phyloP scores from a whole-genome alignment of 768 basidiomycete genomes.

The Boletus tylopilopsis region DNA sequence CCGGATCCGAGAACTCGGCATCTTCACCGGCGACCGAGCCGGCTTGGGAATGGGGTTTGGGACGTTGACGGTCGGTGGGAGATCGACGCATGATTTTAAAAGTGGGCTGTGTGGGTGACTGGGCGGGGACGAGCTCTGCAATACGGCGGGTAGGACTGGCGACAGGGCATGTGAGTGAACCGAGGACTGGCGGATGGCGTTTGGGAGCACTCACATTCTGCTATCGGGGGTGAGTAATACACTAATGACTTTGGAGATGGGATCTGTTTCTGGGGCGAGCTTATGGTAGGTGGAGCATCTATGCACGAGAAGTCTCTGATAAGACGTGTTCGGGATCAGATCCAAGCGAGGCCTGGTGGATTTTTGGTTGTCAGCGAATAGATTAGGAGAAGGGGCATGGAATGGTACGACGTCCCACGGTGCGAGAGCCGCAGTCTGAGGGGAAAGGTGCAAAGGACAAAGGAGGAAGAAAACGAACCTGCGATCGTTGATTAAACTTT shows the following conservation, averaged over 20 bases:
- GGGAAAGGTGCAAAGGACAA: neutral
- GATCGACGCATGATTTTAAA: slow-evolving; percentile 86
- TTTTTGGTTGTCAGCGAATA: slow-evolving; percentile 23
- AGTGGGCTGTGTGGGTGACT: slow-evolving; percentile 64
- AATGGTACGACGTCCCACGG: slow-evolving; percentile 3
- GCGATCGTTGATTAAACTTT: slow-evolving; percentile 70
- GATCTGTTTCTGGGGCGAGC: slow-evolving; percentile 67
- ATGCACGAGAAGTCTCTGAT: slow-evolving; percentile 83
- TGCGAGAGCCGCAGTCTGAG: neutral
- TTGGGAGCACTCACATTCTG: slow-evolving; percentile 56
- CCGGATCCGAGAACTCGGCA: slow-evolving; percentile 70
- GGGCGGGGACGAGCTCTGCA: slow-evolving; percentile 74
- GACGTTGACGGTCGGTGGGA: slow-evolving; percentile 48
- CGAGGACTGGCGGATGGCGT: neutral
- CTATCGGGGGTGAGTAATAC: slow-evolving; percentile 61
- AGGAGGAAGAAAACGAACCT: slow-evolving; percentile 45
- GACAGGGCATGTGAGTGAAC: slow-evolving; percentile 13
- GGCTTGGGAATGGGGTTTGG: slow-evolving; percentile 63
- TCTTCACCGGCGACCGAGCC: slow-evolving; percentile 75
- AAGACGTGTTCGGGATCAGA: slow-evolving; percentile 66
- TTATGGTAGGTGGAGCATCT: slow-evolving; percentile 82
- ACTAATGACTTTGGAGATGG: slow-evolving; percentile 56
- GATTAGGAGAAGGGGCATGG: neutral
- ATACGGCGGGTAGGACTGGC: slow-evolving; percentile 66
- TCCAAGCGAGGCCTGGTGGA: slow-evolving; percentile 56